Conservation (phyloP, 2,329 filamentous ascomycete genomes). For the Colletotrichum sp. region DNA sequence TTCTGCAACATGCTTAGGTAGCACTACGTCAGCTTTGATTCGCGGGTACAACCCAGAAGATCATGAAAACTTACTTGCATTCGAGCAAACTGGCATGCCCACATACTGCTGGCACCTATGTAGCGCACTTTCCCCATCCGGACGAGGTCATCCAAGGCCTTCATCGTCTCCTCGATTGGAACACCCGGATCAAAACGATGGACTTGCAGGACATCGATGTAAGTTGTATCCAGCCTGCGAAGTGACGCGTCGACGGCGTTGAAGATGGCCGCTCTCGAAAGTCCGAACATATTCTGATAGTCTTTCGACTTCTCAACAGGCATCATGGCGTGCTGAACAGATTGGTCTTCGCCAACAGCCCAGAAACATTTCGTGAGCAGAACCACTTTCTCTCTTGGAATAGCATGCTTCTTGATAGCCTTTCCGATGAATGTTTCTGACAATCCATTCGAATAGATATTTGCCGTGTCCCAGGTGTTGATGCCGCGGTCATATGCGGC, state of each 20-base stretch:
- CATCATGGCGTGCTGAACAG: not conserved
- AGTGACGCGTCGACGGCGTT: not conserved
- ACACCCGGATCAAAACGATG: not conserved
- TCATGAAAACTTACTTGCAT: not conserved
- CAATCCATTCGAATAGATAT: constrained; percentile 60
- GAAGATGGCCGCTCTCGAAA: not conserved
- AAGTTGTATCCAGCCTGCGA: not conserved
- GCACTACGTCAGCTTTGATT: not conserved
- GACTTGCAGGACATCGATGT: not conserved
- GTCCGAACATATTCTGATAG: not conserved
- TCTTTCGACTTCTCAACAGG: not conserved
- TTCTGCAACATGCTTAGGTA: not conserved
- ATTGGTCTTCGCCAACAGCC: constrained; percentile 49
- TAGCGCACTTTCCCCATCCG: not conserved
- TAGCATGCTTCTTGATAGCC: constrained; percentile 63
- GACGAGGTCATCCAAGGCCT: not conserved
- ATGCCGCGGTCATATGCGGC: constrained; percentile 67
- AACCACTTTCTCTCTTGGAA: constrained; percentile 61
- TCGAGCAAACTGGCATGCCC: not conserved
- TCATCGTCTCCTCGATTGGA: not conserved
- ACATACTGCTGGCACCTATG: not conserved
- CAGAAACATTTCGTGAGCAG: constrained; percentile 62
- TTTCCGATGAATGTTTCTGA: constrained; percentile 61
- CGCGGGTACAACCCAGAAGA: not conserved
- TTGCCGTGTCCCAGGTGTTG: constrained; percentile 64